Evolutionary conservation across 2,329 filamentous ascomycete genomes (phyloP), one percentile per base, ranked within the genome.

Genomic region (Neopestalotiopsis sp.): DNA sequence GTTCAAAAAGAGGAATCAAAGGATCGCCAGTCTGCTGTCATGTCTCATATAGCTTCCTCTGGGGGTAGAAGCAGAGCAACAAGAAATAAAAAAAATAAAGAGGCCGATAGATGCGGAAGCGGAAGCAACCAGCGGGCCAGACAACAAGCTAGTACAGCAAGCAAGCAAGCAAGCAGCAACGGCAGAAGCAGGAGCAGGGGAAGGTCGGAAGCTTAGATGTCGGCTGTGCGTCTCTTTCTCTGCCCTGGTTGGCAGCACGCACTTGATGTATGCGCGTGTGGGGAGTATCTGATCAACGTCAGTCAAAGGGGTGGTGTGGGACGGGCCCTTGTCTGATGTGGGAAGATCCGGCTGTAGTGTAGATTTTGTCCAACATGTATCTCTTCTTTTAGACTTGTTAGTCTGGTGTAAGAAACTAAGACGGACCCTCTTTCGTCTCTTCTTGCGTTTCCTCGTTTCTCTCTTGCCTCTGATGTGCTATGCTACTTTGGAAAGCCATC

Each of bases 11-110:
- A 38, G 24, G 58, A 63, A 20, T 40, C n/a, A 49, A 28, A 20
- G 42, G 20, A 64, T 65, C 59, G 67, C 45, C 67, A 42, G 59
- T 63, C 49, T 68, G 61, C 49, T 68, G 61, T 32, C 67, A 58
- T 58, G 66, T 64, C 61, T 68, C 66, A 64, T 68, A 7, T 42
- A 38, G 38, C 42, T 61, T 40, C 30, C 10, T 34, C 20, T 34
- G 17, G 14, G 32, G 32, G 34, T 24, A 30, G 34, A 40, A 40
- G 59, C 59, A 34, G 32, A 53, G 45, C 45, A 53, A 53, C 45
- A 53, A 20, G n/a, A 53, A 53, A 53, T 10, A 53, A 53, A 20
- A 53, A 53, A 53, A 3, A 53, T n/a, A 20, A 53, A 20, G 45
- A 64, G 6, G 38, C 61, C 45, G 28, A 65, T 65, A 17, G 17